Base-by-base conservation (phyloP, 805 yeast genomes). In the Alloascoidea hylecoeti region DNA sequence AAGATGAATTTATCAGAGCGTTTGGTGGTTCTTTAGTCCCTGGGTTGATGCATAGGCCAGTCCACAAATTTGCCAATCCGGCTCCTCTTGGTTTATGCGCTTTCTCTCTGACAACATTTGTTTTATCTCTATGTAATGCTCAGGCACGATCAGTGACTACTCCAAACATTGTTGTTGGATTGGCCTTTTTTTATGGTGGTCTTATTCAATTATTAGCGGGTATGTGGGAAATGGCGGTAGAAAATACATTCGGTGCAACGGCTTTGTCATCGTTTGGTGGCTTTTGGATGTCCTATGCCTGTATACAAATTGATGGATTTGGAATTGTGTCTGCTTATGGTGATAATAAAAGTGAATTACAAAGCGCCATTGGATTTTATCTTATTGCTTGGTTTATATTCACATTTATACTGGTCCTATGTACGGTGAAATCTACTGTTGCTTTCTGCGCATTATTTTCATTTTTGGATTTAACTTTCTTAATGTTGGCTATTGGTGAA, bases 11-110 rank as follows among this genome's bases (percentile, higher is more conserved):
- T 15, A 32, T 32, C 14, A n/a, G 34, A 15, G 34, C 34, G 5
- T 32, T 32, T 32, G 89, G 86, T 56, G 89, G 89, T 75, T 64
- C 77, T n/a, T 58, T 76, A 49, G 72, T 74, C 43, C 82, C 85
- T 14, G 88, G 82, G 65, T 33, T 60, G 41, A 52, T 70, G 16
- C 63, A 69, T 15, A 64, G 68, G 4, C 69, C 88, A 13, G 51
- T 60, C 5, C 75, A 77, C 47, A 66, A 66, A 44, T 64, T 76
- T 46, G 83, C 72, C 36, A 75, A 75, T 50, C 80, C 83, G 12
- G 77, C 76, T 28, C 80, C 83, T 4, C 55, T 76, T 32, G 84
- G 83, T 5, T 52, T 76, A 37, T 58, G 66, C 30, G 80, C 71
- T 0, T 76, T 75, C 49, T 78, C 81, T 2, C 49, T 75, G 42